phyloP scores from a whole-genome alignment of 352 stramenopile species.

The Thalassiosira gravida region DNA sequence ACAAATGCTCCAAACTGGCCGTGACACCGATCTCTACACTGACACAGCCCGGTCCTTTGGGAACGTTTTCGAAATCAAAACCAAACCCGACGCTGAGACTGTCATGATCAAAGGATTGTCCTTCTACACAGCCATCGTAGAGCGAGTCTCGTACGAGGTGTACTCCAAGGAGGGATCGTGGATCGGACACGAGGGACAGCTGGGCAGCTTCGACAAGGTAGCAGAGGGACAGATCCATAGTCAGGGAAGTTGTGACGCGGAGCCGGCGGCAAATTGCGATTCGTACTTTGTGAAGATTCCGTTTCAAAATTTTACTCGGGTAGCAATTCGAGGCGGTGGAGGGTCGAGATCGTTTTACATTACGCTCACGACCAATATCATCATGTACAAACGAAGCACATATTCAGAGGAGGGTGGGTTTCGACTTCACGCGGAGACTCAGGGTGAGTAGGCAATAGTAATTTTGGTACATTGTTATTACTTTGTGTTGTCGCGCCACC shows the following conservation, averaged over 20 bases:
- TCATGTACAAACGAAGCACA: conserved; percentile 1
- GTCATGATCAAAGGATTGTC: conserved; percentile 11
- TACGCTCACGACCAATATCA: conserved; percentile 8
- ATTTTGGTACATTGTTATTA: no score
- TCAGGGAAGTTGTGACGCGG: not conserved
- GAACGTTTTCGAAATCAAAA: conserved; percentile 20
- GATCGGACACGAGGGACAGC: conserved; percentile 6
- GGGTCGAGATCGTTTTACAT: conserved; percentile 7
- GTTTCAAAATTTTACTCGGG: conserved; percentile 9
- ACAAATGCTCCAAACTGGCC: conserved; percentile 17
- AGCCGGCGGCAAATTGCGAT: not conserved
- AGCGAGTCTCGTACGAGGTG: not conserved
- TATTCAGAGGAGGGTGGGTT: not conserved
- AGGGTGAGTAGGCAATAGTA: no score
- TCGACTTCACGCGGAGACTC: not conserved
- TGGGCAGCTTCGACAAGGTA: conserved; percentile 3
- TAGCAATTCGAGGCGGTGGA: not conserved
- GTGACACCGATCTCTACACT: not conserved
- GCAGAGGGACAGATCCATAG: not conserved
- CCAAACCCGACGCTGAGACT: not conserved
- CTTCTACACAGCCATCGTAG: conserved; percentile 12
- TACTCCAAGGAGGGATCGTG: conserved; percentile 28
- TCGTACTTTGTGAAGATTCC: conserved; percentile 7
- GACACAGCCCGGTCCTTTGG: conserved; percentile 7
- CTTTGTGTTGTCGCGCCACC: no score